phyloP scores from a whole-genome alignment of 192 early-diverging fungal species.

The Gigaspora rosea region DNA sequence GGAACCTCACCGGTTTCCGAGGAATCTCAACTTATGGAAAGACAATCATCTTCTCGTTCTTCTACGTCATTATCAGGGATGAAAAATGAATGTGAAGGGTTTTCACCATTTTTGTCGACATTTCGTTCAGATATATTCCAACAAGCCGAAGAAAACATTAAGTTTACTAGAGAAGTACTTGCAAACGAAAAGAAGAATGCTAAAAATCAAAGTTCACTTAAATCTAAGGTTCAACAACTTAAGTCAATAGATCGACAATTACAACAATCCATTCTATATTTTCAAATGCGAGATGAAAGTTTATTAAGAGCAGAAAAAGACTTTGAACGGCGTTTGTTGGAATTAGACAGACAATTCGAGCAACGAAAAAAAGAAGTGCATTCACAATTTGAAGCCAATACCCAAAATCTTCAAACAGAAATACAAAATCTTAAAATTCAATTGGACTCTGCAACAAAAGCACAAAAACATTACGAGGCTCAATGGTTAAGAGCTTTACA shows the following conservation, averaged over 20 bases:
- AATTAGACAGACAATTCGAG: constrained; percentile 31
- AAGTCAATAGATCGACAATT: constrained; percentile 26
- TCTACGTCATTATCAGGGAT: not conserved
- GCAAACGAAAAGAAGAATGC: not conserved
- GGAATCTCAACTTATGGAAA: not conserved
- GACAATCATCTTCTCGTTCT: not conserved
- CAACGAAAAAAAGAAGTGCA: constrained; percentile 9
- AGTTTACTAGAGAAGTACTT: constrained; percentile 27
- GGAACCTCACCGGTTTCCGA: not conserved
- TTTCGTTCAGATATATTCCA: constrained; percentile 30
- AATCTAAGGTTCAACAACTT: constrained; percentile 31
- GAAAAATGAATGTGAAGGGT: not conserved
- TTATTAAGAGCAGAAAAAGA: constrained; percentile 27
- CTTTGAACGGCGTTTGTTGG: constrained; percentile 27
- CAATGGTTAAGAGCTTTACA: constrained; percentile 29
- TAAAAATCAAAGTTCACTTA: not conserved
- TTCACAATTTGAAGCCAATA: not conserved
- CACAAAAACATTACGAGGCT: constrained; percentile 14
- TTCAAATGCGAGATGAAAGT: constrained; percentile 33
- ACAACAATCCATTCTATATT: constrained; percentile 28
- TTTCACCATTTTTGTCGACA: not conserved
- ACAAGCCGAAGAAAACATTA: constrained; percentile 29
- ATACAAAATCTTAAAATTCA: constrained; percentile 4
- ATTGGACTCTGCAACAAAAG: not conserved
- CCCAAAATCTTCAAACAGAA: constrained; percentile 3